A percentile compares a stretch with the other conserved stretches of the same genome.
Conservation (phyloP, 2,329 filamentous ascomycete genomes). For the Neopestalotiopsis rosae region DNA sequence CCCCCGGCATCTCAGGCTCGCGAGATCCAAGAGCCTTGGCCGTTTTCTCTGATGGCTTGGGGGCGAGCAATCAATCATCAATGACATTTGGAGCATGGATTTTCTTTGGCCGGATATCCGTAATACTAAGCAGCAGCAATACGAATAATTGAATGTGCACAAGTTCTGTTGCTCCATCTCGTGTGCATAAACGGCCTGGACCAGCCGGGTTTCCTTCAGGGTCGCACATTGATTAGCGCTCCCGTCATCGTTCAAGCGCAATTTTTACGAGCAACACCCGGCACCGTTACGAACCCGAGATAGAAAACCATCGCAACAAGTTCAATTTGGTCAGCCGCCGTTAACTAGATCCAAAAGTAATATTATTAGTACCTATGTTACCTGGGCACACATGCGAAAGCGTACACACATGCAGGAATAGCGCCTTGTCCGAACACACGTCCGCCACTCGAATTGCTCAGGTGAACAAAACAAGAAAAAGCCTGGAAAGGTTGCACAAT, state of each 20-base stretch:
- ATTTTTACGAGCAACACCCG: background rate
- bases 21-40: conserved; percentile 1
- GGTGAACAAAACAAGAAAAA: background rate
- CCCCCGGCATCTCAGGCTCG: background rate
- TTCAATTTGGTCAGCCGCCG: no score
- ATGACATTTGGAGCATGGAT: background rate
- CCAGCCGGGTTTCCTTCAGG: background rate
- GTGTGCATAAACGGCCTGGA: conserved; percentile 1
- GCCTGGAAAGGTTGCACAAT: background rate
- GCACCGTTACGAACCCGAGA: background rate
- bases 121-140: background rate
- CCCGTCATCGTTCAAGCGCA: background rate
- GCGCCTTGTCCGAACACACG: background rate
- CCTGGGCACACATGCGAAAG: background rate
- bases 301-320: background rate
- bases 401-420: background rate
- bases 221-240: conserved; percentile 15
- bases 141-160: background rate
- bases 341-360: no score
- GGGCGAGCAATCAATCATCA: background rate
- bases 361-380: background rate
- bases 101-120: background rate
- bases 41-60: background rate
- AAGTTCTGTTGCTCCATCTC: background rate
- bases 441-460: background rate